phyloP scores from a whole-genome alignment of 140 eudicot species.

The Cichorium intybus region DNA sequence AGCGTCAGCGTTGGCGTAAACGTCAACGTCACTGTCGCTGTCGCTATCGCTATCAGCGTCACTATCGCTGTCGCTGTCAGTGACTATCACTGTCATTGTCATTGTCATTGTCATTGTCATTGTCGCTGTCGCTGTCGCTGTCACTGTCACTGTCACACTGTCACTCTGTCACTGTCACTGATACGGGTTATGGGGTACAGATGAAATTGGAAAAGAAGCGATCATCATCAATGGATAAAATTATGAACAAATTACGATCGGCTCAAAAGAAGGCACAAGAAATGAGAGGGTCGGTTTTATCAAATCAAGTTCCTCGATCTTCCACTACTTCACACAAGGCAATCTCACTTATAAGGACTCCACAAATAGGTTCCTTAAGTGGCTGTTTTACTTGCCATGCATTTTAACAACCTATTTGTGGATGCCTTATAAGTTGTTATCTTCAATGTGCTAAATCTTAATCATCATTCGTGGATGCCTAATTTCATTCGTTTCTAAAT shows the following conservation, averaged over 20 bases:
- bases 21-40: too few species aligned
- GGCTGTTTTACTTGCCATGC: constrained; percentile 96
- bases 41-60: too few species aligned
- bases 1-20: too few species aligned
- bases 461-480: constrained; percentile 11
- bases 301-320: constrained; percentile 29
- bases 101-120: too few species aligned
- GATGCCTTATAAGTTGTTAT: constrained; percentile 14
- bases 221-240: constrained; percentile 90
- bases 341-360: constrained; percentile 55
- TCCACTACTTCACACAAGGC: constrained; percentile 44
- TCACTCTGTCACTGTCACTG: too few species aligned
- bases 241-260: constrained; percentile 73
- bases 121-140: too few species aligned
- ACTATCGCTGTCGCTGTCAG: too few species aligned
- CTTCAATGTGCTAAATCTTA: constrained; percentile 4
- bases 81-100: too few species aligned
- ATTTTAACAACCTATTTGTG: constrained; percentile 37
- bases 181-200: constrained; percentile 29
- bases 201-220: constrained; percentile 97
- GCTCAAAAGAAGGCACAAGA: constrained; percentile 96
- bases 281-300: constrained; percentile 65
- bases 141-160: too few species aligned
- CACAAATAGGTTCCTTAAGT: constrained; percentile 70
- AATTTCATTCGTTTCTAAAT: constrained; percentile 13